phyloP scores from a whole-genome alignment of 2,329 filamentous ascomycete genomes.

The Trichoderma sp. region DNA sequence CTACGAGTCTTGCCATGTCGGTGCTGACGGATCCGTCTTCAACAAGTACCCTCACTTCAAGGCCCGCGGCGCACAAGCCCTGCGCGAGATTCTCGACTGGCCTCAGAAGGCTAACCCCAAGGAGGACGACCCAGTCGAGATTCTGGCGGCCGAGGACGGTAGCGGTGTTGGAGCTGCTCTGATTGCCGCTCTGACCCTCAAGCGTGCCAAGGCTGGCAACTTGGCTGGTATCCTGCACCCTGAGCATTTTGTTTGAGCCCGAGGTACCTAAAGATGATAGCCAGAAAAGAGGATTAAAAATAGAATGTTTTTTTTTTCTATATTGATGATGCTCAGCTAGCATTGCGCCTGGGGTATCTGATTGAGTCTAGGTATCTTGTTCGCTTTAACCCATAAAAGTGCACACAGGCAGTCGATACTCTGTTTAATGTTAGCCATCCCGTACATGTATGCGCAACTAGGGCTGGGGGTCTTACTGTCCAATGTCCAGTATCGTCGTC shows the following conservation, averaged over 20 bases:
- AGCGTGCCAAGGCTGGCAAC: constrained; percentile 63
- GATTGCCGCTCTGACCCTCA: constrained; percentile 73
- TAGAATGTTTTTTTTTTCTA: neutral
- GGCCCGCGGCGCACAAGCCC: constrained; percentile 79
- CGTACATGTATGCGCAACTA: neutral
- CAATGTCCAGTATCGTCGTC: constrained; percentile 86
- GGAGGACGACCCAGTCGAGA: constrained; percentile 82
- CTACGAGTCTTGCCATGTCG: constrained; percentile 84
- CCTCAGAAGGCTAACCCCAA: constrained; percentile 63
- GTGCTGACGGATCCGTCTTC: constrained; percentile 95
- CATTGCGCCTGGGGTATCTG: constrained; percentile 9
- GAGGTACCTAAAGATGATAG: neutral
- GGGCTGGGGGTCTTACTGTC: constrained; percentile 52
- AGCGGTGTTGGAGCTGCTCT: constrained; percentile 95
- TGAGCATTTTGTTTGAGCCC: constrained; percentile 48
- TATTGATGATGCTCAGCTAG: neutral
- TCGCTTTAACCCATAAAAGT: constrained; percentile 64
- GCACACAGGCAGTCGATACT: constrained; percentile 72
- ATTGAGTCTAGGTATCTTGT: constrained; percentile 10
- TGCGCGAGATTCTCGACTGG: constrained; percentile 96
- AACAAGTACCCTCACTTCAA: constrained; percentile 99
- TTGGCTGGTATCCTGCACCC: constrained; percentile 63
- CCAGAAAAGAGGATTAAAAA: constrained; percentile 1
- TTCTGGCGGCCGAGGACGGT: constrained; percentile 89
- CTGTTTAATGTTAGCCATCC: constrained; percentile 39